Evolutionary conservation across 2,329 filamentous ascomycete genomes (phyloP), one percentile per base, ranked within the genome.

Genomic region (Incumbomyces delicatus): DNA sequence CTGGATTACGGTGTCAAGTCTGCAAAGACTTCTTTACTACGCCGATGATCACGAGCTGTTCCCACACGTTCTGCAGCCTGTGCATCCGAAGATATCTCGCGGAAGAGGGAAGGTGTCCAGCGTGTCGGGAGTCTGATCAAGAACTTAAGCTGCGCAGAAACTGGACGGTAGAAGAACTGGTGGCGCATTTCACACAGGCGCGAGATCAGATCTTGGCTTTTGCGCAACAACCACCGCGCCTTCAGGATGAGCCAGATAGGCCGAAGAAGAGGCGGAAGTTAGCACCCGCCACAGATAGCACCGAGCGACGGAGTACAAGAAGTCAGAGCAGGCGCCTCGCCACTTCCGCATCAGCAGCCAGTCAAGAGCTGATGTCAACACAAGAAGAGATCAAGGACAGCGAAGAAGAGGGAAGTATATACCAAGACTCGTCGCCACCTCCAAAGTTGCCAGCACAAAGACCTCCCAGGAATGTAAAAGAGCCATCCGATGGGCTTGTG

Each of bases 11-110:
- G 57, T 98, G 92, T 67, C 87, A 96, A 66, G 85, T 98, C 50
- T 98, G 92, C 77, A 96, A 96, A 63, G 94, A 98, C 65, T 94
- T 96, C 67, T 96, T 86, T 70, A 80, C 80, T 51, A 94, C 88
- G 42, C 92, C 92, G 0, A 92, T 98, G 78, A 83, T 95, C 52
- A 98, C 92, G 1, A 85, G 86, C 1, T 98, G 92, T 68, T 85
- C 80, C 45, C 92, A 98, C 63, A 96, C 92, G 0, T 98, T 98
- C 61, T 98, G 92, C 72, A 95, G 90, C 6, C 70, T 94, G 45
- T 98, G 92, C 64, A 96, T 98, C 62, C 84, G 92, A 27, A 77
- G 89, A 52, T 87, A 85, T 50, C 74, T 98, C 1, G 82, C 83
- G 2, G 76, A 78, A 29, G 88, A 95, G 55, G 85, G 87, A 7